Evolutionary conservation across 805 yeast genomes (phyloP).

Genomic region (Yamadazyma nakazawae): DNA sequence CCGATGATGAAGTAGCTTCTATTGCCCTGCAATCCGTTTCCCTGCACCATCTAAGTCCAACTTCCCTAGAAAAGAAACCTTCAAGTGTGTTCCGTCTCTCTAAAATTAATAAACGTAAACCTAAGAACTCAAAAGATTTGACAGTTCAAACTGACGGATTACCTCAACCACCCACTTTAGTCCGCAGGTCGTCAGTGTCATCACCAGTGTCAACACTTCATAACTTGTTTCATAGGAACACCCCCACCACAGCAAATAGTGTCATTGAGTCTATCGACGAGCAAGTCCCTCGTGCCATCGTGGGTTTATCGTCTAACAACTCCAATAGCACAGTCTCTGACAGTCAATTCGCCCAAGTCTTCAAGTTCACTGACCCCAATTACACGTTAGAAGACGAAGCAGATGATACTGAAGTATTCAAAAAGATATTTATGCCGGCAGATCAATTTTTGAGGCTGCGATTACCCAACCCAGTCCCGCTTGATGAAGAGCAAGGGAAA

Average conservation of each 20-base stretch:
- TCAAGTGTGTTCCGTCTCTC: constrained; percentile 12
- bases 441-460: constrained; percentile 30
- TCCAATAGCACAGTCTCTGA: constrained; percentile 33
- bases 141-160: constrained; percentile 26
- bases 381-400: constrained; percentile 22
- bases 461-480: constrained; percentile 16
- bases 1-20: constrained; percentile 3
- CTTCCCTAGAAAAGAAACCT: constrained; percentile 11
- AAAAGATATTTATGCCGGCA: constrained; percentile 30
- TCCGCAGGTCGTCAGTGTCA: constrained; percentile 23
- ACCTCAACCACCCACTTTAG: constrained; percentile 4
- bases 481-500: constrained; percentile 5
- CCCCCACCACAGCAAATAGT: constrained; percentile 5
- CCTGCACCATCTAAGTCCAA: neutral
- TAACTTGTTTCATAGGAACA: constrained; percentile 30
- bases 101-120: constrained; percentile 8
- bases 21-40: neutral
- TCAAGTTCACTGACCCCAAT: constrained; percentile 33
- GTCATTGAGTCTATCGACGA: constrained; percentile 7
- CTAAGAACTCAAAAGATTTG: constrained; percentile 19
- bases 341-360: constrained; percentile 26
- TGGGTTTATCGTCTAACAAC: constrained; percentile 33
- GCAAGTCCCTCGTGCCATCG: constrained; percentile 17
- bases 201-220: constrained; percentile 34
- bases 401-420: constrained; percentile 25